Percentiles rank a stretch among this genome's conserved stretches.
Conservation (phyloP, 371 early-diverging fungal genomes). For the Blakeslea trispora region DNA sequence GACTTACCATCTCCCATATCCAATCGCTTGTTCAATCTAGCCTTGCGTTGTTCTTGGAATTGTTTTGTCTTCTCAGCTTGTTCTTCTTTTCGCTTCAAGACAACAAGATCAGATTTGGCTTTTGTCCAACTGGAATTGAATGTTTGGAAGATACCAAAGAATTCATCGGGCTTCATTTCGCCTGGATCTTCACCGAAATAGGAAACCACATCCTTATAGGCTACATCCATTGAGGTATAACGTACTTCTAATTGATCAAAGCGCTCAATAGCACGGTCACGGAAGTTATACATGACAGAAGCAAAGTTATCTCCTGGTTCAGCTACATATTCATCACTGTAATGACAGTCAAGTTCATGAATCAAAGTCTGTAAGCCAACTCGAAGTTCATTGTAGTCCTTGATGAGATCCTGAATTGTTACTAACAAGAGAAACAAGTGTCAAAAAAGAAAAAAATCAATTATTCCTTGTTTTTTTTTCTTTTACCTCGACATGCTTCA, state of each 20-base stretch:
- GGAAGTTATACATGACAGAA: conserved; percentile 50
- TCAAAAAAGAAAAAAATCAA: not conserved
- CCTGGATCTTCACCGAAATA: conserved; percentile 85
- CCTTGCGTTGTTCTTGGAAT: conserved; percentile 52
- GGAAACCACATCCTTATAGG: conserved; percentile 69
- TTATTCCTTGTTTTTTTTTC: no score
- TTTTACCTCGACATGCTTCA: conserved; percentile 78
- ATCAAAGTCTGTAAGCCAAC: conserved; percentile 57
- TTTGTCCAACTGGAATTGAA: conserved; percentile 74
- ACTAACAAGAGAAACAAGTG: conserved; percentile 30
- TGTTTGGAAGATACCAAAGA: conserved; percentile 85
- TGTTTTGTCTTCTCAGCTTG: conserved; percentile 40
- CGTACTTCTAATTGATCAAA: conserved; percentile 54
- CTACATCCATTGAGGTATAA: conserved; percentile 62
- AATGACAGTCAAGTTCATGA: conserved; percentile 49
- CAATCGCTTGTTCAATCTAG: conserved; percentile 35
- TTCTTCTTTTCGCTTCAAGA: conserved; percentile 35
- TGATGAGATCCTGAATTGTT: conserved; percentile 57
- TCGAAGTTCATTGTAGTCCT: conserved; percentile 61
- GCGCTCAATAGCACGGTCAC: conserved; percentile 47
- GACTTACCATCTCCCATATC: conserved; percentile 42
- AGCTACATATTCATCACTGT: conserved; percentile 31
- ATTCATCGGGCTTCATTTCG: conserved; percentile 85
- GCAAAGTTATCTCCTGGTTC: conserved; percentile 44
- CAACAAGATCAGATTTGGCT: conserved; percentile 40